These are phyloP conservation scores for Claviceps africana DNA, from an alignment of 2,329 filamentous ascomycete species.

Conservation along the genomic window DNA sequence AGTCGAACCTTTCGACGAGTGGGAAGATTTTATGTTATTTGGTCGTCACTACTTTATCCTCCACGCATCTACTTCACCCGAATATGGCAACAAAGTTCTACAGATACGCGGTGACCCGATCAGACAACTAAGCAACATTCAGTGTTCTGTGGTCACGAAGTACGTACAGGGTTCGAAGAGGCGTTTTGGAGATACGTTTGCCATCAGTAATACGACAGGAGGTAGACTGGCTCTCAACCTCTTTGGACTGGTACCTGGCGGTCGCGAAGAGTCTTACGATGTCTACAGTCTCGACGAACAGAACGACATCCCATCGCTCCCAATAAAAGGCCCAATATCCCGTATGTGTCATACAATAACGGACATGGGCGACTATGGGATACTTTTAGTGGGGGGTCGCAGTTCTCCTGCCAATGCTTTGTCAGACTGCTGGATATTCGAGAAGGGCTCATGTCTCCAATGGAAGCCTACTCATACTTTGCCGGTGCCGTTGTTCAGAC, in stretches of 20 bases:
- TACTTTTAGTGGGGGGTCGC: slow-evolving; percentile 62
- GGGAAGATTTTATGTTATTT: slow-evolving; percentile 86
- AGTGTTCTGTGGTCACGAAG: slow-evolving; percentile 7
- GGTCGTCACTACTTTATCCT: slow-evolving; percentile 73
- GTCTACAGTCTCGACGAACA: slow-evolving; percentile 24
- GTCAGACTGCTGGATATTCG: slow-evolving; percentile 62
- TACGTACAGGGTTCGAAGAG: slow-evolving; percentile 23
- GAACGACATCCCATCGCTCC: slow-evolving; percentile 13
- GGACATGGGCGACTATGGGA: slow-evolving; percentile 40
- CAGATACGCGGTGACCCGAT: no score
- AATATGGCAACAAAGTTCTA: not conserved
- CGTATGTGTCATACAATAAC: slow-evolving; percentile 69
- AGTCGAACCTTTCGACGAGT: slow-evolving; percentile 83
- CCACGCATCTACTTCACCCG: slow-evolving; percentile 29
- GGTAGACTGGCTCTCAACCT: slow-evolving; percentile 29
- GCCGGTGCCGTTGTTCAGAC: slow-evolving; percentile 61
- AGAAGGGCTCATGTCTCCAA: slow-evolving; percentile 27
- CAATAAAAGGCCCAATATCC: slow-evolving; percentile 17
- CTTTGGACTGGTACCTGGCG: slow-evolving; percentile 30
- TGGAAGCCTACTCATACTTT: slow-evolving; percentile 56
- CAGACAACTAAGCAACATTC: not conserved
- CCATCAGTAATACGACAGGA: slow-evolving; percentile 23
- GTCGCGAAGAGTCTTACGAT: slow-evolving; percentile 35
- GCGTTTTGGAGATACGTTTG: slow-evolving; percentile 46
- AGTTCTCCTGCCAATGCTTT: slow-evolving; percentile 58